phyloP scores from a whole-genome alignment of 2,329 filamentous ascomycete species.

The Colletotrichum brevisporum region DNA sequence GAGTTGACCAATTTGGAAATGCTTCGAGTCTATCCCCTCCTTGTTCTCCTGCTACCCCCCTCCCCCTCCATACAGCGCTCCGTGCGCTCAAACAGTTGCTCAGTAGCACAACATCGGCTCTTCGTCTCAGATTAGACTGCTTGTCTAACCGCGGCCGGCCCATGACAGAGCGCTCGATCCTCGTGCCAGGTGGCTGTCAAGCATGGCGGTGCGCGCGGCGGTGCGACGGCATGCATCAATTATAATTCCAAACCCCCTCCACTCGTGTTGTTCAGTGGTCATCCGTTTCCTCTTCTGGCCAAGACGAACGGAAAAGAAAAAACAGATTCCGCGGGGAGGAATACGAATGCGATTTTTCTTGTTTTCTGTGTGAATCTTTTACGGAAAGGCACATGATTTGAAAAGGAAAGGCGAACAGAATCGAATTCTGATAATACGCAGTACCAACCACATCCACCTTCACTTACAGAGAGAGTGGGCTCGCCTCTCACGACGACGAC shows the following conservation, averaged over 20 bases:
- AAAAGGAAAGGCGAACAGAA: not conserved
- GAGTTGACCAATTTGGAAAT: constrained; percentile 38
- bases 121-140: constrained; percentile 40
- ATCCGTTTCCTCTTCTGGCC: constrained; percentile 2
- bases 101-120: constrained; percentile 37
- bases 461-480: not conserved
- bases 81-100: constrained; percentile 41
- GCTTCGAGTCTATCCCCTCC: constrained; percentile 23
- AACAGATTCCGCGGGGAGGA: constrained; percentile 35
- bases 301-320: not conserved
- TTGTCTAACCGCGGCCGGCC: constrained; percentile 36
- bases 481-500: constrained; percentile 16
- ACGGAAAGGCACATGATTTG: constrained; percentile 4
- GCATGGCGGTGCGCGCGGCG: constrained; percentile 6
- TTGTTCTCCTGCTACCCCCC: not conserved
- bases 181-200: constrained; percentile 33
- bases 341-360: constrained; percentile 26
- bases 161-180: constrained; percentile 38
- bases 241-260: constrained; percentile 37
- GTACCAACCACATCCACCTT: too few relatives aligned
- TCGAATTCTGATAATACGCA: too few relatives aligned
- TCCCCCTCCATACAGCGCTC: constrained; percentile 30
- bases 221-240: constrained; percentile 16
- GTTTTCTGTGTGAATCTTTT: not conserved
- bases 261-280: not conserved